Evolutionary conservation across 345 rosid genomes (phyloP), one percentile per base, ranked within the genome.

Genomic region (Hibiscus syriacus): DNA sequence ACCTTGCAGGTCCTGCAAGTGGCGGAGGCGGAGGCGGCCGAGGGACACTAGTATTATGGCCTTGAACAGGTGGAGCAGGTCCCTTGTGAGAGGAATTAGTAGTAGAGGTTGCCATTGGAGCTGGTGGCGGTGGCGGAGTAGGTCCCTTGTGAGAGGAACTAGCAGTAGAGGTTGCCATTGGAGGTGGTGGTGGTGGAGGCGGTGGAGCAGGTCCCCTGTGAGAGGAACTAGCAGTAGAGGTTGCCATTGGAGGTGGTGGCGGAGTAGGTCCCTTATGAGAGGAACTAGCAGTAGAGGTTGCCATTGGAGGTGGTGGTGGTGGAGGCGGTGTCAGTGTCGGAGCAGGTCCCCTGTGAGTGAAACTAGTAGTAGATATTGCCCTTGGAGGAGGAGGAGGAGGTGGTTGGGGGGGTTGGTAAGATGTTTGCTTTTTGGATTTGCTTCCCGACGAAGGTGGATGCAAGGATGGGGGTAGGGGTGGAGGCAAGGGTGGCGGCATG

Each of bases 21-120:
- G 72, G 74, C 11, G 77, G 80, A 30, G 84, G 79, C 5, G 83
- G 80, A 50, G 58, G 57, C n/a, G 77, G 82, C 46, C 55, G 72
- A 52, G 77, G 71, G 66, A 66, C 23, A 71, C 30, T 64, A 48
- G 46, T 17, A 43, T 23, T 55, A 13, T 62, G 50, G 26, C 50
- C 23, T 23, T 50, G 67, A 57, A 77, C 45, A 12, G 70, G 48
- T 3, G 71, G 68, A 3, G 79, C 73, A 16, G 70, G 5, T 23
- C 11, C 34, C 32, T 19, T 23, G 8, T 14, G 52, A 79, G 81
- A 0, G 78, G 74, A 4, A 79, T 73, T 16, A 64, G 60, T 17
- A 74, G 41, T 45, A 23, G 67, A 64, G 25, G 48, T 13, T 50
- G 46, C 17, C 19, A 66, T 41, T 3, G 43, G 55, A 5, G 75